Evolutionary conservation across 1,284 basidiomycete species (phyloP).

Genomic region (Ganoderma resinaceum): DNA sequence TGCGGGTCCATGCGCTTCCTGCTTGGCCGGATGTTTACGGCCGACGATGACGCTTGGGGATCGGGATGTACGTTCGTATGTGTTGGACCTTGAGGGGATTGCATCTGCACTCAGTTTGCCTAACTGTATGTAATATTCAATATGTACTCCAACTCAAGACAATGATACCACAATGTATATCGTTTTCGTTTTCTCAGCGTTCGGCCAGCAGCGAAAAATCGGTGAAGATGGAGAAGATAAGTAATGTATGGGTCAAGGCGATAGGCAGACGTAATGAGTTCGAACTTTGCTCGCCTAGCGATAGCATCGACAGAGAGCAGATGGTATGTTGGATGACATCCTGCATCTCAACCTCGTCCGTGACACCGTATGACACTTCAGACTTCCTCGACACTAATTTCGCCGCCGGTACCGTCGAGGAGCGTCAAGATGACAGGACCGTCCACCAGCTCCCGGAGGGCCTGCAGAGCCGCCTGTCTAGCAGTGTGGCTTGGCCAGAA

Average conservation of each 20-base stretch:
- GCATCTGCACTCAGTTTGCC: not conserved
- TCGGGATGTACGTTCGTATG: not conserved
- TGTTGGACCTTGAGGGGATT: not conserved
- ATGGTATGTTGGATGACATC: not conserved
- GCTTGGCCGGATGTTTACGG: slow-evolving; percentile 4
- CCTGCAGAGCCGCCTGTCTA: not conserved
- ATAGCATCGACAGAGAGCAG: not conserved
- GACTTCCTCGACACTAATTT: not conserved
- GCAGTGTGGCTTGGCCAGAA: not conserved
- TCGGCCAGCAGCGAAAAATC: not conserved
- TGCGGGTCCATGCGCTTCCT: not conserved
- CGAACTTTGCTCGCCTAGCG: not conserved
- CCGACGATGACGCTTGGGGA: not conserved
- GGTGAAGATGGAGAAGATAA: not conserved
- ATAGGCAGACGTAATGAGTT: not conserved
- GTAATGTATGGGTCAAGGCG: not conserved
- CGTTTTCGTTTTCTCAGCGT: not conserved
- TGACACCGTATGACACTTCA: not conserved
- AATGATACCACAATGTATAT: not conserved
- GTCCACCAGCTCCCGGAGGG: not conserved
- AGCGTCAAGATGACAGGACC: not conserved
- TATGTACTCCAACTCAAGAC: not conserved
- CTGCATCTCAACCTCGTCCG: not conserved
- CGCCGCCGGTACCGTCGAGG: not conserved
- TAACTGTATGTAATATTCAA: not conserved